Evolutionary conservation across 805 yeast species (phyloP).

Genomic region (Maudiozyma barnettii): DNA sequence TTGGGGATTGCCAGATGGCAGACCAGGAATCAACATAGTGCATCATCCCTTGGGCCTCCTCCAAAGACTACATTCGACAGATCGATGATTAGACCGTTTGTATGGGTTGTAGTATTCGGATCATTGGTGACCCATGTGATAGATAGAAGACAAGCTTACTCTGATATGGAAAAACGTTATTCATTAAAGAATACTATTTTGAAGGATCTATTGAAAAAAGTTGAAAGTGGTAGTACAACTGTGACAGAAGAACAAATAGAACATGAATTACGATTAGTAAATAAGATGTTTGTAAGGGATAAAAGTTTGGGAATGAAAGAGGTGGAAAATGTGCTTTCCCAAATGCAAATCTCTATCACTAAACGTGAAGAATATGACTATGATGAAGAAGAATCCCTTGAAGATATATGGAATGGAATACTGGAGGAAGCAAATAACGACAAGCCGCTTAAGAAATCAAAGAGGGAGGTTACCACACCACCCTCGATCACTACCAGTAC

Average conservation of each 20-base stretch:
- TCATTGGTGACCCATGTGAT: constrained; percentile 40
- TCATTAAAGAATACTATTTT: constrained; percentile 31
- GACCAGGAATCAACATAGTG: background rate
- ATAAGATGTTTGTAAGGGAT: constrained; percentile 24
- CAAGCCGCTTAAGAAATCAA: background rate
- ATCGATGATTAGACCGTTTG: constrained; percentile 31
- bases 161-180: constrained; percentile 34
- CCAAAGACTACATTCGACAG: constrained; percentile 15
- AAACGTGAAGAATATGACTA: constrained; percentile 11
- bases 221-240: constrained; percentile 29
- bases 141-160: constrained; percentile 32
- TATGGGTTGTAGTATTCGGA: constrained; percentile 37
- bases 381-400: constrained; percentile 18
- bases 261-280: constrained; percentile 33
- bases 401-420: constrained; percentile 24
- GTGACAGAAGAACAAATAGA: constrained; percentile 35
- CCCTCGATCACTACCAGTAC: background rate
- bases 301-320: background rate
- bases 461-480: background rate
- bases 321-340: background rate
- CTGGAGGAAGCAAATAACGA: constrained; percentile 15
- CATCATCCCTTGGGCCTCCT: constrained; percentile 5
- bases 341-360: background rate
- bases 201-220: constrained; percentile 31
- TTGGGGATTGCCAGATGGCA: background rate